These are phyloP conservation scores for Botrytis aclada DNA, from an alignment of 2,329 filamentous ascomycete species.

Conservation along the genomic window DNA sequence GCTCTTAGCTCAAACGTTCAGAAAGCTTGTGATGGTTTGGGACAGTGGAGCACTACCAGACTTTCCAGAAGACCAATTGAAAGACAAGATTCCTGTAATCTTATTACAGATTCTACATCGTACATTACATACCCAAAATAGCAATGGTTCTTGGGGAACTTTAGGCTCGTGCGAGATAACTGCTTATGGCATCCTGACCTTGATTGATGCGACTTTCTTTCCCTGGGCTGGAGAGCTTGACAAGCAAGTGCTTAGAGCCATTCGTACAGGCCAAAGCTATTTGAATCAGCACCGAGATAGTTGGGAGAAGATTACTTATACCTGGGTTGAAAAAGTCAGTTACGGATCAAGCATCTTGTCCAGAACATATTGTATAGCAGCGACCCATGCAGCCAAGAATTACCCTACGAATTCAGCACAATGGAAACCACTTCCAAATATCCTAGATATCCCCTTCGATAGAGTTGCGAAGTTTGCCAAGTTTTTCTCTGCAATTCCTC, in stretches of 20 bases:
- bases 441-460: background rate
- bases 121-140: background rate
- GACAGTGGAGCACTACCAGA: background rate
- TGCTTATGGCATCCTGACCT: background rate
- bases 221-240: background rate
- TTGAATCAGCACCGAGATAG: background rate
- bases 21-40: background rate
- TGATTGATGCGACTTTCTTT: background rate
- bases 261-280: background rate
- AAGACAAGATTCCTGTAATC: background rate
- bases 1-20: background rate
- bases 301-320: background rate
- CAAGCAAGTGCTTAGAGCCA: background rate
- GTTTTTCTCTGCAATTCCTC: constrained; percentile 2
- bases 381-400: background rate
- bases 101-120: background rate
- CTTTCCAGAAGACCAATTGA: background rate
- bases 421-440: background rate
- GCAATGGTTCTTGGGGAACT: constrained; percentile 1
- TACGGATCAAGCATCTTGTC: constrained; percentile 3
- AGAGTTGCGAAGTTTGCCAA: background rate
- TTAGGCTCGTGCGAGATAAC: background rate
- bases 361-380: constrained; percentile 2
- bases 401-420: background rate
- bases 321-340: constrained; percentile 4